Evolutionary conservation across 2,329 filamentous ascomycete species (phyloP).

Genomic region (Sporothrix schenckii): DNA sequence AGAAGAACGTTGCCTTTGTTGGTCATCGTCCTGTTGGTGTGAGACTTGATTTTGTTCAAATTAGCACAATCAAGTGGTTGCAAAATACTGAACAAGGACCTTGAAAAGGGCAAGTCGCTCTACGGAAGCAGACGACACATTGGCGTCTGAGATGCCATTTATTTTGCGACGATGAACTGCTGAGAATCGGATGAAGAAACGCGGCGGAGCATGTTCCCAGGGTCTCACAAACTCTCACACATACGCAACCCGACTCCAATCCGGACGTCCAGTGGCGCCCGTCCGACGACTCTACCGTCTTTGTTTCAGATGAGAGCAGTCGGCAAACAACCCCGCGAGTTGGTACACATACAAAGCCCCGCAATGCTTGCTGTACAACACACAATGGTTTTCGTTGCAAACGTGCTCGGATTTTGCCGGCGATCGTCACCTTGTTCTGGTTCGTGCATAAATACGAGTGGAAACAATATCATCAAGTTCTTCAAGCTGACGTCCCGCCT

Average conservation of each 20-base stretch:
- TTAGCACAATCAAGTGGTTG: neutral
- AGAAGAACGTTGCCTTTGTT: slow-evolving; percentile 49
- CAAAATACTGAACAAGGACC: too few relatives aligned
- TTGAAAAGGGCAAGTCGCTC: neutral
- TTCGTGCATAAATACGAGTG: neutral
- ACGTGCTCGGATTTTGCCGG: neutral
- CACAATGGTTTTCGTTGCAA: neutral
- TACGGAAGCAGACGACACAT: neutral
- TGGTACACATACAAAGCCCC: slow-evolving; percentile 3
- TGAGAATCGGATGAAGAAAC: neutral
- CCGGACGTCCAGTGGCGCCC: slow-evolving; percentile 31
- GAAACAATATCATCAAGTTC: too few relatives aligned
- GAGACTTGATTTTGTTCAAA: neutral
- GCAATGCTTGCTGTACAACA: neutral
- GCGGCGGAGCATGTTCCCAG: neutral
- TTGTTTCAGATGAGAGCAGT: neutral
- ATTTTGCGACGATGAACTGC: neutral
- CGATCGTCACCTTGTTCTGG: neutral
- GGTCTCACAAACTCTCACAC: neutral
- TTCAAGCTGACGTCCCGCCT: too few relatives aligned
- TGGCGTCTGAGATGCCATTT: too few relatives aligned
- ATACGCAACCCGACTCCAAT: neutral
- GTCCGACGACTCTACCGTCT: slow-evolving; percentile 11
- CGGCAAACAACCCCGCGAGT: neutral
- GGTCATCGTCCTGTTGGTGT: slow-evolving; percentile 40